Base-by-base conservation (phyloP, 2,329 filamentous ascomycete genomes). In the Penicillium frequentans region DNA sequence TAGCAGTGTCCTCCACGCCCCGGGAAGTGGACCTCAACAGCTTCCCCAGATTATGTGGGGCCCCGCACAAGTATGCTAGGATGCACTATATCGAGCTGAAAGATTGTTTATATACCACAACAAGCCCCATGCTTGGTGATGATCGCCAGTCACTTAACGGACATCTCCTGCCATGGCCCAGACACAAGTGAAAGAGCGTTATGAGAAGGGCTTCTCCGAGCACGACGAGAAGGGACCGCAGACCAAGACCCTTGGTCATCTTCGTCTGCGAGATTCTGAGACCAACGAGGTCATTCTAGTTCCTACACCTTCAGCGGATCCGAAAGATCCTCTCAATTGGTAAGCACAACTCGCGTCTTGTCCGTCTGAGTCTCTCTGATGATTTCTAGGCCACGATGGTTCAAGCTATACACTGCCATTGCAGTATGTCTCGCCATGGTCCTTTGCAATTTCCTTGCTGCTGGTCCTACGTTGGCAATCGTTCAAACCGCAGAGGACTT, bases 401-500 rank as follows among this genome's bases (percentile, higher is more conserved):
- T 56, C 49, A 62, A 62, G 35, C 37, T 58, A 58, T 84, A 82
- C 65, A 79, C 80, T 37, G 81, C 81, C 16, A 59, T 73, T 19
- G 65, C 60, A 11, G 58, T 61, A 16, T 63, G 55, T 58, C 58
- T 80, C 3, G 81, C 82, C 52, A 84, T 85, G 73, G 74, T 83
- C 58, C 76, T 84, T 68, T 82, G 77, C 70, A 85, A 84, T 67
- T 84, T 85, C 62, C 70, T 85, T 5, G 81, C 82, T 0, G 83
- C 82, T n/a, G 83, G 77, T 0, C 82, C 82, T 2, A 78, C 79
- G 3, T 77, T 85, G 29, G 81, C 81, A 46, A 80, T 85, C 39
- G 68, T 81, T 9, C 64, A 75, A 3, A 81, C 79, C 3, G 78
- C 81, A 4, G 58, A 75, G 11, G 75, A 77, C 56, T 84, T 83